phyloP scores from a whole-genome alignment of 441 rosid genomes.

The Populus hybrid region DNA sequence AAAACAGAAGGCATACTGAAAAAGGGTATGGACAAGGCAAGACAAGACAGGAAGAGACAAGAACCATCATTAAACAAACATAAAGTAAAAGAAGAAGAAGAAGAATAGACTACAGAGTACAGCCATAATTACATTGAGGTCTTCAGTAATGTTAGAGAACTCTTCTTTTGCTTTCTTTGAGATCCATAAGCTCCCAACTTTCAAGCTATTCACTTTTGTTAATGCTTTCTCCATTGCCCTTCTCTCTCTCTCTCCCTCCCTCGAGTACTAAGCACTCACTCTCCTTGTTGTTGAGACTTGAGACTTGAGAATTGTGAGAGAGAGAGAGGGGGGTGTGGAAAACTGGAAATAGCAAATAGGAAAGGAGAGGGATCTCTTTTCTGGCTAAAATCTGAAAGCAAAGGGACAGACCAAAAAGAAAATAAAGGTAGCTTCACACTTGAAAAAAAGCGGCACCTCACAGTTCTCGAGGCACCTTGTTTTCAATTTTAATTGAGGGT shows the following conservation, averaged over 20 bases:
- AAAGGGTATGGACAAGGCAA: not conserved
- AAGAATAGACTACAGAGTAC: not conserved
- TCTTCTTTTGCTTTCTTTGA: constrained; percentile 86
- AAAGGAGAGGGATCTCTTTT: not conserved
- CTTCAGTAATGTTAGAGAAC: constrained; percentile 67
- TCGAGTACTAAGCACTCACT: not conserved
- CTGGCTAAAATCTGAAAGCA: not conserved
- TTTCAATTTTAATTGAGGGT: not conserved
- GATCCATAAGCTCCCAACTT: constrained; percentile 76
- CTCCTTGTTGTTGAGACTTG: not conserved
- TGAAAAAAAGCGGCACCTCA: constrained; percentile 22
- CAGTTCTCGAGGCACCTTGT: not conserved
- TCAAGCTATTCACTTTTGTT: constrained; percentile 73
- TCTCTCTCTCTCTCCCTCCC: constrained; percentile 12
- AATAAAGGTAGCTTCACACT: constrained; percentile 7
- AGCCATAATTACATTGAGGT: constrained; percentile 45
- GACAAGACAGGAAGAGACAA: not conserved
- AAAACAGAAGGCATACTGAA: not conserved
- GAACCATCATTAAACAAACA: not conserved
- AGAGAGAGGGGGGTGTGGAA: not conserved
- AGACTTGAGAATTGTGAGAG: not conserved
- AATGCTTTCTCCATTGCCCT: constrained; percentile 77
- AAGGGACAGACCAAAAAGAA: constrained; percentile 4
- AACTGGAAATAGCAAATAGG: not conserved
- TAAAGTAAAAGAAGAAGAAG: not conserved